phyloP scores from a whole-genome alignment of 1,139 yeast genomes.

The Taiozyma sp. region DNA sequence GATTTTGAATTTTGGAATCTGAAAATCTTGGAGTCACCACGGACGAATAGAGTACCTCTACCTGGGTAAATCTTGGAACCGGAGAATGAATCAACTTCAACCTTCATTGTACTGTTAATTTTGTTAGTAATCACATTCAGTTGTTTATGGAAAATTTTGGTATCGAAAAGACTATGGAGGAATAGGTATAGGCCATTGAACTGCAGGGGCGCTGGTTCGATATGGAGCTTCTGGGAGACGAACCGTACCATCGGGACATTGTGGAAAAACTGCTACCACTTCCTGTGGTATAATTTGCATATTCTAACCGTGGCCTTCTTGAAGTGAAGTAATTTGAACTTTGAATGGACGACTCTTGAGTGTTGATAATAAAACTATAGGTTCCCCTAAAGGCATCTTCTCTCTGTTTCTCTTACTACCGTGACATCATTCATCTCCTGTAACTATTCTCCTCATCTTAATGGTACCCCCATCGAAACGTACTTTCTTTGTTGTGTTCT shows the following conservation, averaged over 20 bases:
- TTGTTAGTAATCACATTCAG: background rate
- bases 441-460: background rate
- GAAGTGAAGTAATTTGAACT: background rate
- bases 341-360: background rate
- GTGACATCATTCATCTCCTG: background rate
- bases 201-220: background rate
- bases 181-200: background rate
- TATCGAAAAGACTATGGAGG: background rate
- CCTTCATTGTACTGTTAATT: conserved; percentile 65
- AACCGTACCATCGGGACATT: background rate
- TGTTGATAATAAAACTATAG: background rate
- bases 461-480: background rate
- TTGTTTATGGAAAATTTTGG: background rate
- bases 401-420: background rate
- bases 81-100: conserved; percentile 99
- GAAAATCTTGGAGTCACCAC: conserved; percentile 99
- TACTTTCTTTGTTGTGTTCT: background rate
- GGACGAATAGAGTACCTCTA: conserved; percentile 98
- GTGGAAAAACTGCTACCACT: background rate
- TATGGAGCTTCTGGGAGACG: background rate
- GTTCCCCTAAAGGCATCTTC: background rate
- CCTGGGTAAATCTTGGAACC: conserved; percentile 99
- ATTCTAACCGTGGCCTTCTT: background rate
- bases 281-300: too few species aligned
- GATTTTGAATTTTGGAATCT: conserved; percentile 99